Conservation (phyloP, 768 basidiomycete species). For the Termitomyces heimii region DNA sequence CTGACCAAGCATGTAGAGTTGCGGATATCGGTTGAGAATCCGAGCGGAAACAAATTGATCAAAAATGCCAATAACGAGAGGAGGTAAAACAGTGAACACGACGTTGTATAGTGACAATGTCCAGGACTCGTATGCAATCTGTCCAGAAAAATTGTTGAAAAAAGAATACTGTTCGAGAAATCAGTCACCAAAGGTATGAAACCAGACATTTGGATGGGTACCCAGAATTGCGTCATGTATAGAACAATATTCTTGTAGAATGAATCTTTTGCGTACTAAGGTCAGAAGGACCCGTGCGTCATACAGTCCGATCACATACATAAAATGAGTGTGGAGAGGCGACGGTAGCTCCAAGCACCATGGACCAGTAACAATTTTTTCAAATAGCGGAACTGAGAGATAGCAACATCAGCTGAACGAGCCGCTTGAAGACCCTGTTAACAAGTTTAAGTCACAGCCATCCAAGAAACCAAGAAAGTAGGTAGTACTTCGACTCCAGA, state of each 20-base stretch:
- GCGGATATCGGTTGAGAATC: conserved; percentile 94
- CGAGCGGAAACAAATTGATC: conserved; percentile 98
- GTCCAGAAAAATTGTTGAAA: conserved; percentile 99
- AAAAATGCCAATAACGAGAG: conserved; percentile 95
- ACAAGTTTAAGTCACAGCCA: neutral
- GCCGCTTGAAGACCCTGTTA: conserved; percentile 93
- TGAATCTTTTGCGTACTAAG: conserved; percentile 51
- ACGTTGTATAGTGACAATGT: conserved; percentile 97
- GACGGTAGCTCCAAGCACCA: conserved; percentile 97
- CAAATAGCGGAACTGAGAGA: conserved; percentile 94
- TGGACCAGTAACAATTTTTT: conserved; percentile 96
- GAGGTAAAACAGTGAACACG: conserved; percentile 91
- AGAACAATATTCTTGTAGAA: conserved; percentile 99
- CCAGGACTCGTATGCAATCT: conserved; percentile 99
- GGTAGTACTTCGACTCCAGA: conserved; percentile 84
- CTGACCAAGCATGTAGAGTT: conserved; percentile 92
- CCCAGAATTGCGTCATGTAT: conserved; percentile 99
- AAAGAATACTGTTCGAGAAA: conserved; percentile 75
- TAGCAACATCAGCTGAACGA: conserved; percentile 94
- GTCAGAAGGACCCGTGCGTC: conserved; percentile 1
- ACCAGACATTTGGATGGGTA: conserved; percentile 23
- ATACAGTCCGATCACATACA: conserved; percentile 50
- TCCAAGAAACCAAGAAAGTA: neutral
- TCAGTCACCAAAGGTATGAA: neutral
- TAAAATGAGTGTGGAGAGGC: conserved; percentile 90